These are phyloP conservation scores for Diaporthe citriasiana DNA, from an alignment of 2,329 filamentous ascomycete genomes.

Conservation along the genomic window DNA sequence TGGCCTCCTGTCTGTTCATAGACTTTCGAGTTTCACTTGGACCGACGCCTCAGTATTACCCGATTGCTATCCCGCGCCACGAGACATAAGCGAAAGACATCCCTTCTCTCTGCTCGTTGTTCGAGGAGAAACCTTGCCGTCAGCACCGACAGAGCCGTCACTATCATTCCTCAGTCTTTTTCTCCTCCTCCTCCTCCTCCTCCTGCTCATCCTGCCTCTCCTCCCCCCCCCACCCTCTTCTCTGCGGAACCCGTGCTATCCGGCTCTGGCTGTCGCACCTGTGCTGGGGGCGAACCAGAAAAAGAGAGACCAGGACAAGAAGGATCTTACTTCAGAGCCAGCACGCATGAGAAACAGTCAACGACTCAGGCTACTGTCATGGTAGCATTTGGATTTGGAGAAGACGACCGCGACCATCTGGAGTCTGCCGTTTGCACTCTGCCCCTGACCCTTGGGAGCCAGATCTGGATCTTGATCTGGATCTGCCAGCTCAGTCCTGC, in stretches of 20 bases:
- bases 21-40: conserved; percentile 35
- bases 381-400: conserved; percentile 33
- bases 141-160: conserved; percentile 12
- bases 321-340: background rate
- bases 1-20: conserved; percentile 34
- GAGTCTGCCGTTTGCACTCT: conserved; percentile 33
- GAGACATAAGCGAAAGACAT: conserved; percentile 29
- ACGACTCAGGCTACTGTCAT: conserved; percentile 27
- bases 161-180: background rate
- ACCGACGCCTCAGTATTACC: conserved; percentile 28
- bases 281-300: conserved; percentile 4
- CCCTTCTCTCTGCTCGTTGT: conserved; percentile 12
- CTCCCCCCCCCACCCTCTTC: background rate
- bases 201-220: background rate
- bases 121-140: conserved; percentile 1
- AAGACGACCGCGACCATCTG: conserved; percentile 18
- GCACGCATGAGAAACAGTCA: conserved; percentile 12
- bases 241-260: background rate
- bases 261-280: conserved; percentile 14
- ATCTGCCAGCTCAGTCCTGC: conserved; percentile 20
- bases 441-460: conserved; percentile 28
- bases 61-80: conserved; percentile 20
- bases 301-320: background rate
- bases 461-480: conserved; percentile 27
- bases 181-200: background rate